Conservation (phyloP, 2,329 filamentous ascomycete genomes). For the Penicillium thymicola region DNA sequence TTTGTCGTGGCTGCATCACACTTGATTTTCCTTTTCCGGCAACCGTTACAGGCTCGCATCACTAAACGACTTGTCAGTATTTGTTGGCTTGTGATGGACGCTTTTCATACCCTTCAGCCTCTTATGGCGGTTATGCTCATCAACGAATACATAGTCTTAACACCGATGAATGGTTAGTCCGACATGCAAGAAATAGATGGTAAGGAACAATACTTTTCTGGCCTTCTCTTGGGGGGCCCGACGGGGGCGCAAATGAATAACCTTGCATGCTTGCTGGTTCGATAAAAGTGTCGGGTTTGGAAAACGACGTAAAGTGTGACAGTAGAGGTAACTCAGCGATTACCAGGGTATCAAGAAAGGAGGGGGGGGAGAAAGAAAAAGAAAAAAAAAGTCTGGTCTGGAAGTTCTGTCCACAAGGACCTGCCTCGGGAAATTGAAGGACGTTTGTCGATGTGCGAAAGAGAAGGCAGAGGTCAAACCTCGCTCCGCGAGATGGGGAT, state of each 20-base stretch:
- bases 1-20: conserved; percentile 97
- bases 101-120: conserved; percentile 73
- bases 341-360: neutral
- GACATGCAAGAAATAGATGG: neutral
- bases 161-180: conserved; percentile 10
- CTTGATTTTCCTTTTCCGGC: conserved; percentile 92
- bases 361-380: neutral
- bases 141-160: conserved; percentile 98
- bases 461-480: neutral
- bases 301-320: neutral
- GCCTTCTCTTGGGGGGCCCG: conserved; percentile 65
- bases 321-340: neutral
- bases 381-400: neutral
- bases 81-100: neutral
- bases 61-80: conserved; percentile 52
- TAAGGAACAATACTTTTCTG: conserved; percentile 69
- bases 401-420: conserved; percentile 15
- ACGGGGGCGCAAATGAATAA: conserved; percentile 70
- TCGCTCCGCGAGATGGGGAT: neutral
- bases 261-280: conserved; percentile 55
- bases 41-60: conserved; percentile 96
- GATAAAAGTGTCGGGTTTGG: conserved; percentile 22
- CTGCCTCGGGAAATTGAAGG: conserved; percentile 12
- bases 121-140: conserved; percentile 98
- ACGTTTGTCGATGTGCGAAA: neutral